Base-by-base conservation (phyloP, 2,329 filamentous ascomycete species). In the Aspergillus novoparasiticus region DNA sequence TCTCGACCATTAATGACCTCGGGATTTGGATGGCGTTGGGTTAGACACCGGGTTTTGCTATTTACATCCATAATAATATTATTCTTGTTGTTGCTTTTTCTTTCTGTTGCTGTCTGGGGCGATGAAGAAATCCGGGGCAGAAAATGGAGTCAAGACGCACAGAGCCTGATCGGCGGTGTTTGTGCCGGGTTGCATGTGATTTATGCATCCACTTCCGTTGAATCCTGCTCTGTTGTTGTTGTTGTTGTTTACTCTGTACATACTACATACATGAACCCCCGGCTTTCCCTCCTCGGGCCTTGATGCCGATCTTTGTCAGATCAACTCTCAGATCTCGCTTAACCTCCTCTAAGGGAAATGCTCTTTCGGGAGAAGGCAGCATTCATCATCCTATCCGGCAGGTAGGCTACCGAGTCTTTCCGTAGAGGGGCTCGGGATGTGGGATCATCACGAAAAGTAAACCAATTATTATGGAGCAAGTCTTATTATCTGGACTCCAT, bases 21-120 rank as follows among this genome's bases (percentile, higher is more conserved):
- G 34, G 58, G 58, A 32, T 54, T 59, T 59, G 58, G n/a, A 54
- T 30, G 58, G 48, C 48, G 36, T 55, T 55, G n/a, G 32, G 23
- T 54, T 28, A 10, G 28, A 48, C 23, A 48, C n/a, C 6, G 26
- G 19, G 8, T 2, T 9, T 19, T 50, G 23, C 26, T 14, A n/a
- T 54, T 54, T 34, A n/a, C n/a, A 34, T 36, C 26, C 6, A n/a
- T 34, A 30, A 30, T 53, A n/a, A 34, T 28, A 6, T 54, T 14
- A 9, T 55, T 55, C 6, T 9, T 39, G 6, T 26, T 39, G 11
- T 19, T 39, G 23, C 5, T 3, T 19, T 55, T 26, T 23, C 0
- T 39, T 26, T 23, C 10, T 23, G 6, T 26, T 28, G 26, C 26
- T 28, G 26, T 28, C 26, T 28, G 6, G 16, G 30, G 10, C 21